A percentile compares a stretch with the other conserved stretches of the same genome.
These are phyloP conservation scores for Colletotrichum theobromicola DNA, from an alignment of 2,329 filamentous ascomycete genomes.

Conservation along the genomic window DNA sequence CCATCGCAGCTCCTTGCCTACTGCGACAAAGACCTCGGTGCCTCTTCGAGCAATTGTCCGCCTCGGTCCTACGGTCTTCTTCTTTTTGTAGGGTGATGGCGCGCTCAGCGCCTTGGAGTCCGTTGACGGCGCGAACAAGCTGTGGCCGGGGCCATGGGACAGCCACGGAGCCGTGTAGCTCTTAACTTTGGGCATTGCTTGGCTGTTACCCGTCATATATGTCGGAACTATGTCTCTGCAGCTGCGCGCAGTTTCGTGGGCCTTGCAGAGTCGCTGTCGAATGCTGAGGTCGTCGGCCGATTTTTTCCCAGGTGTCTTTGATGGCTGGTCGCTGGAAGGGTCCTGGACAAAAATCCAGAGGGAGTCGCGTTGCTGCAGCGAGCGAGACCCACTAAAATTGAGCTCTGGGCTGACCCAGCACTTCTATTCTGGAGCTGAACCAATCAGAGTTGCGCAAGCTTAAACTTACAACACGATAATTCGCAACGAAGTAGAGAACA, in stretches of 20 bases:
- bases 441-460: background rate
- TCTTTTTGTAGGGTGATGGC: constrained; percentile 49
- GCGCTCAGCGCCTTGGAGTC: constrained; percentile 32
- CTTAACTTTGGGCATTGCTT: constrained; percentile 82
- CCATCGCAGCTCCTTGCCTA: constrained; percentile 91
- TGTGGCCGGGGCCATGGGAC: constrained; percentile 76
- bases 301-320: background rate
- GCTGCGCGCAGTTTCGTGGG: background rate
- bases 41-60: constrained; percentile 80
- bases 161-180: constrained; percentile 90
- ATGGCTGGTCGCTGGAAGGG: background rate
- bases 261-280: background rate
- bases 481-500: background rate
- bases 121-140: constrained; percentile 69
- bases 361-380: constrained; percentile 9
- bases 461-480: background rate
- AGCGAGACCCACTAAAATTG: constrained; percentile 12
- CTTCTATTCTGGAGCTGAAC: background rate
- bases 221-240: background rate
- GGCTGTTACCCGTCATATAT: background rate
- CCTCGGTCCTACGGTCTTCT: constrained; percentile 52
- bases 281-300: background rate
- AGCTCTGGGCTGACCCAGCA: background rate
- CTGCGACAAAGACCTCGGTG: constrained; percentile 87
- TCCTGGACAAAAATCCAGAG: background rate